Evolutionary conservation across 1,139 yeast genomes (phyloP).

Genomic region (Protomyces lactucae-debilis): DNA sequence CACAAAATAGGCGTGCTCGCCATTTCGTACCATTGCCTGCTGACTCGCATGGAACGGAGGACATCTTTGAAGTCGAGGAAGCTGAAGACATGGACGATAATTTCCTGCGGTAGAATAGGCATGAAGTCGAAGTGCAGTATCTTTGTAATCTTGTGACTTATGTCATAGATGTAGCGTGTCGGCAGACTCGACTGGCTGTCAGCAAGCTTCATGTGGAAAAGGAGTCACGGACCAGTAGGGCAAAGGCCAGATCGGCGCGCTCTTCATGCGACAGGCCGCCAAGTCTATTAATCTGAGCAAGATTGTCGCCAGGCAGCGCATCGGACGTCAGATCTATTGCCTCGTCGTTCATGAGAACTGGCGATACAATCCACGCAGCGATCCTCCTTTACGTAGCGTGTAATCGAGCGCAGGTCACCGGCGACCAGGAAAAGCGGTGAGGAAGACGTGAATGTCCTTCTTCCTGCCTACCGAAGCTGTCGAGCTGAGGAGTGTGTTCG

Average conservation of each 20-base stretch:
- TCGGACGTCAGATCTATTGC: constrained; percentile 25
- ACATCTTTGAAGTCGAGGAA: constrained; percentile 26
- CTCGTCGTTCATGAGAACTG: constrained; percentile 5
- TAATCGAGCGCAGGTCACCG: too few relatives aligned
- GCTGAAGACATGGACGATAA: constrained; percentile 22
- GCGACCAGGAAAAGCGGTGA: too few relatives aligned
- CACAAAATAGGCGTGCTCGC: constrained; percentile 28
- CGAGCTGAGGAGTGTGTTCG: too few relatives aligned
- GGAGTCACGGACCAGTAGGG: neutral
- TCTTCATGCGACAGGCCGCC: constrained; percentile 6
- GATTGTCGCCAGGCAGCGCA: neutral
- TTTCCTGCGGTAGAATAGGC: constrained; percentile 27
- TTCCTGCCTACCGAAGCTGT: too few relatives aligned
- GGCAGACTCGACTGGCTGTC: constrained; percentile 5
- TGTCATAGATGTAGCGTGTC: constrained; percentile 13
- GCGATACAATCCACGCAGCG: neutral
- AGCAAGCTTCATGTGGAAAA: too few relatives aligned
- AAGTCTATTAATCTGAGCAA: constrained; percentile 1
- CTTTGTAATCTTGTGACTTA: constrained; percentile 11
- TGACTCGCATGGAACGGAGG: constrained; percentile 18
- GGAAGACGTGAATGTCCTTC: too few relatives aligned
- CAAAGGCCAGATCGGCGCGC: constrained; percentile 19
- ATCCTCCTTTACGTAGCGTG: too few relatives aligned
- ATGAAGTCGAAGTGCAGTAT: constrained; percentile 19
- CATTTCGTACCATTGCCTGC: constrained; percentile 26